Conservation (phyloP, 2,329 filamentous ascomycete species). For the Ophiostoma perfectum region DNA sequence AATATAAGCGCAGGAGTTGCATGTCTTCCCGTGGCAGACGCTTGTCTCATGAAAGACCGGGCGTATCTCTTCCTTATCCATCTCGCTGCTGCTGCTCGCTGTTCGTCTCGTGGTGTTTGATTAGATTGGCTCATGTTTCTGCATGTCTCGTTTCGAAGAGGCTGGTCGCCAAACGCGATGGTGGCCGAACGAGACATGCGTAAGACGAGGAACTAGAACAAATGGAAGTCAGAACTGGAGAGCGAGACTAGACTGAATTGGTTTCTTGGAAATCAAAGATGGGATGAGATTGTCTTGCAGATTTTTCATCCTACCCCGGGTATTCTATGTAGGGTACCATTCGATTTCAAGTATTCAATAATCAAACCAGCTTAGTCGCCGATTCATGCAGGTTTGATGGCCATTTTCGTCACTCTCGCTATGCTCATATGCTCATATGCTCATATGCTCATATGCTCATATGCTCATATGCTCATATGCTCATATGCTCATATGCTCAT, state of each 20-base stretch:
- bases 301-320: too few species aligned
- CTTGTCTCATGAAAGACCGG: too few species aligned
- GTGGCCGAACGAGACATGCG: neutral
- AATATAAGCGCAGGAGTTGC: too few species aligned
- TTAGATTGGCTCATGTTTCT: neutral
- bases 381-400: neutral
- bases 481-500: neutral
- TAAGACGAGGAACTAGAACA: neutral
- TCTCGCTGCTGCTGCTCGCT: neutral
- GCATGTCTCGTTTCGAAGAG: constrained; percentile 3
- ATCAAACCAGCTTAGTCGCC: neutral
- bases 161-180: neutral
- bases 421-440: neutral
- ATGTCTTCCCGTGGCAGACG: too few species aligned
- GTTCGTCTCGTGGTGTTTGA: neutral
- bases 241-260: too few species aligned
- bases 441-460: too few species aligned
- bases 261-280: too few species aligned
- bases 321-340: neutral
- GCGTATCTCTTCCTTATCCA: neutral
- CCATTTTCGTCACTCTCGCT: neutral
- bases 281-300: too few species aligned
- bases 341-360: neutral
- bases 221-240: too few species aligned
- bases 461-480: too few species aligned